phyloP scores from a whole-genome alignment of 1,139 yeast species.

The Zygoascus sp. region DNA sequence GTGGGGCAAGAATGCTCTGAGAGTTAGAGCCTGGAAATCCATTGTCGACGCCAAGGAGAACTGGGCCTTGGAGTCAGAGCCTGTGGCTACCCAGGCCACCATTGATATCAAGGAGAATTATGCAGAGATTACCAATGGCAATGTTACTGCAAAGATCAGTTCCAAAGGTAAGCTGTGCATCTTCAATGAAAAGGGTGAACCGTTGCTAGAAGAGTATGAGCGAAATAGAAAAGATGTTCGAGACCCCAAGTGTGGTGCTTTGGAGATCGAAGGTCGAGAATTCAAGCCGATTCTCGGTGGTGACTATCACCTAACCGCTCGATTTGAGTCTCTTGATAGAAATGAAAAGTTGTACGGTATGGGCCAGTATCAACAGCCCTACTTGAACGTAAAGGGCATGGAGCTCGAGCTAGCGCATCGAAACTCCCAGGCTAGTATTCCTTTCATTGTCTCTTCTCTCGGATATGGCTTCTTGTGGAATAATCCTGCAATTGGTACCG shows the following conservation, averaged over 20 bases:
- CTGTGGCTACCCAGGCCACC: background rate
- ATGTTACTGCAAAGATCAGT: conserved; percentile 15
- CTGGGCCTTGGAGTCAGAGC: conserved; percentile 16
- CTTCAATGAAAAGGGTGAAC: conserved; percentile 15
- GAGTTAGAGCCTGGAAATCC: conserved; percentile 17
- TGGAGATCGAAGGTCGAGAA: conserved; percentile 20
- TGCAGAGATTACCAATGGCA: conserved; percentile 15
- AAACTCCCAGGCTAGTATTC: conserved; percentile 21
- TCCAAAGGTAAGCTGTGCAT: conserved; percentile 16
- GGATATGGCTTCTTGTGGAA: conserved; percentile 21
- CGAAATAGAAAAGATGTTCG: conserved; percentile 17
- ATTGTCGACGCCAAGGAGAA: conserved; percentile 5
- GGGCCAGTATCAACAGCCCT: conserved; percentile 22
- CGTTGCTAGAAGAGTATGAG: conserved; percentile 18
- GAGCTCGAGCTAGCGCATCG: conserved; percentile 21
- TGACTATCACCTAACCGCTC: conserved; percentile 15
- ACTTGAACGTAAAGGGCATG: conserved; percentile 17
- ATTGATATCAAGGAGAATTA: conserved; percentile 4
- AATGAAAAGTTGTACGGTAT: conserved; percentile 20
- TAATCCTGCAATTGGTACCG: conserved; percentile 19
- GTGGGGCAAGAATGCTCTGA: conserved; percentile 19
- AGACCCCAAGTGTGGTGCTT: conserved; percentile 16
- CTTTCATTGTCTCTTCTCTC: conserved; percentile 19
- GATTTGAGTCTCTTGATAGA: conserved; percentile 17
- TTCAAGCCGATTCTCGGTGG: conserved; percentile 16